Evolutionary conservation across 352 stramenopile genomes (phyloP), one percentile per base, ranked within the genome.

Genomic region (Globisporangium abappressorium): DNA sequence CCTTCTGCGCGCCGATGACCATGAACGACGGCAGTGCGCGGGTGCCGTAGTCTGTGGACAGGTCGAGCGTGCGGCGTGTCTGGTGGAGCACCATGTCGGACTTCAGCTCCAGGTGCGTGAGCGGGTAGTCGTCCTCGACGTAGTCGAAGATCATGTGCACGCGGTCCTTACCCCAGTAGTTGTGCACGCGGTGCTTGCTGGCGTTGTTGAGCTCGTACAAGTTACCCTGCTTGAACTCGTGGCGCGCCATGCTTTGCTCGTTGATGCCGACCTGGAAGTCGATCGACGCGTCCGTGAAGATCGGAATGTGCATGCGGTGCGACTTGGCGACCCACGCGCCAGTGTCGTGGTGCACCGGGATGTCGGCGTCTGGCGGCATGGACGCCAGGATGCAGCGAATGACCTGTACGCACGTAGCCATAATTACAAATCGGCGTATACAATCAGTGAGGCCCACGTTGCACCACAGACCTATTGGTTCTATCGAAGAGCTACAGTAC

Each of bases 141-240:
- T 99, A 99, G 85, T 99, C 97, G 64, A 99, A 95, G 72, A 99
- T 99, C 56, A 99, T 75, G 81, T 99, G 97, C 26, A 99, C 94
- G 38, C 97, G 92, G 74, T 94, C 75, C 53, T 95, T 71, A 28
- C 87, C 74, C 76, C 85, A 97, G 65, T 94, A 86, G 82, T 99
- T 99, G 61, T 90, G 92, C 26, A 99, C 90, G 46, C 76, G 70
- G 80, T 99, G 97, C 71, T 99, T 98, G 70, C 94, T 96, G 66
- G 98, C 96, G 79, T 99, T 99, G 85, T 99, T 99, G 64, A 99
- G 95, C 85, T 99, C 98, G 83, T 99, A 98, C 3, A 99, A 85
- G 51, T 95, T 84, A 62, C 96, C 97, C 65, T 98, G 89, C 66
- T 89, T 78, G 69, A 98, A 98, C 69, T 94, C 81, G 60, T 97